Percentiles rank a stretch among this genome's conserved stretches.
Evolutionary conservation across 176 grass and related monocot genomes (phyloP).

Genomic region (Oryza meyeriana): DNA sequence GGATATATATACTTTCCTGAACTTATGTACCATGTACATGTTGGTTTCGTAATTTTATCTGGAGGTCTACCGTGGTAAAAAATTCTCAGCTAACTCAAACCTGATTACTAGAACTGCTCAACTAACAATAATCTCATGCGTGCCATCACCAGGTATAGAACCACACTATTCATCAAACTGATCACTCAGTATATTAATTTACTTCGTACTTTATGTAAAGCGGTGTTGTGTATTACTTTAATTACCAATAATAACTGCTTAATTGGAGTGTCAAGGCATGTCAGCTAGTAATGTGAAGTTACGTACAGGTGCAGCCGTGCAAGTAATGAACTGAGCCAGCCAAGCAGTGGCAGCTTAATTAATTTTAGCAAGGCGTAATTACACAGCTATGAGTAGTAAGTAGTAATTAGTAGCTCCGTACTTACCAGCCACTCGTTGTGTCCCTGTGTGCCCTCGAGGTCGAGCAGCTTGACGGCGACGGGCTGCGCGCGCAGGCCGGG

Average conservation of each 20-base stretch:
- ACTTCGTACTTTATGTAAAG: background rate
- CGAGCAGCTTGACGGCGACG: conserved; percentile 84
- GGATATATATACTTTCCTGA: background rate
- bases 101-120: background rate
- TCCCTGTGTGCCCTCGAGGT: conserved; percentile 73
- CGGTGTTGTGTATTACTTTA: background rate
- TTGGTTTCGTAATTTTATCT: background rate
- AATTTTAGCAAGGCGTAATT: background rate
- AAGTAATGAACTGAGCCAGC: background rate
- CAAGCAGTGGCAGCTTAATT: background rate
- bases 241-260: background rate
- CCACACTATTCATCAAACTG: background rate
- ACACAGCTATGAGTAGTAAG: background rate
- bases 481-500: conserved; percentile 55
- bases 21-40: background rate
- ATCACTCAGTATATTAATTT: background rate
- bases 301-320: background rate
- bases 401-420: background rate
- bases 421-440: conserved; percentile 90
- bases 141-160: background rate
- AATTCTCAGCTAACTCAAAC: background rate
- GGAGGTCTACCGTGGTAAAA: background rate
- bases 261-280: background rate
- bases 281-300: background rate
- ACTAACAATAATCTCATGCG: conserved; percentile 17